phyloP scores from a whole-genome alignment of 108 stramenopile species.

The Cyclotella cryptica region DNA sequence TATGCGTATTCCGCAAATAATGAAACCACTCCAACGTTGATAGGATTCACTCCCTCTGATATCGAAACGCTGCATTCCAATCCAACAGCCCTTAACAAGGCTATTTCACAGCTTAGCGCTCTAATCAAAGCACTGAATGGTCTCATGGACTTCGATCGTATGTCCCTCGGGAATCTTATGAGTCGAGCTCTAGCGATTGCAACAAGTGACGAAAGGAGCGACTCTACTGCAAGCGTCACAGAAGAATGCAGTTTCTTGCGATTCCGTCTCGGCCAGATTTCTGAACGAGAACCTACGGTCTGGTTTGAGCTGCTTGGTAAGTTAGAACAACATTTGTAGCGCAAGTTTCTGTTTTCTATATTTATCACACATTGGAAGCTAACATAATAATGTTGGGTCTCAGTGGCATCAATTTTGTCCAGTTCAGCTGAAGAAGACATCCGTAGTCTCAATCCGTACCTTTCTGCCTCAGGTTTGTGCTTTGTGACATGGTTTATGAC shows the following conservation, averaged over 20 bases:
- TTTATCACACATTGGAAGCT: no score
- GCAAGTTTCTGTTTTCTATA: background rate
- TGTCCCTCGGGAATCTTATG: conserved; percentile 92
- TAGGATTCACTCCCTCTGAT: conserved; percentile 84
- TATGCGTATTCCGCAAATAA: conserved; percentile 82
- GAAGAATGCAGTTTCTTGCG: conserved; percentile 86
- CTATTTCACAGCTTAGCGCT: conserved; percentile 74
- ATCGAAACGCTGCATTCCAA: conserved; percentile 78
- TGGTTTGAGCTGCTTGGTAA: conserved; percentile 88
- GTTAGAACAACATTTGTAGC: background rate
- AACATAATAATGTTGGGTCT: no score
- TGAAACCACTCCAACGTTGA: conserved; percentile 78
- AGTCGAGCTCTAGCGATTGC: conserved; percentile 85
- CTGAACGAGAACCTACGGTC: conserved; percentile 86
- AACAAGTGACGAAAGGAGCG: conserved; percentile 91
- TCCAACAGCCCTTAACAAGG: conserved; percentile 68
- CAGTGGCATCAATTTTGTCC: conserved; percentile 85
- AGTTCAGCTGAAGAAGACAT: conserved; percentile 87
- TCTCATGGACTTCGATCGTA: conserved; percentile 90
- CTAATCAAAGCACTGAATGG: conserved; percentile 82
- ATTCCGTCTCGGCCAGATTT: conserved; percentile 89
- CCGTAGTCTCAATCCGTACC: conserved; percentile 88
- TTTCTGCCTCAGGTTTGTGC: conserved; percentile 57
- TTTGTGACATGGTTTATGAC: background rate
- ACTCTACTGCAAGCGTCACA: conserved; percentile 62